These are phyloP conservation scores for Pythium biforme DNA, from an alignment of 352 stramenopile species.

Conservation along the genomic window DNA sequence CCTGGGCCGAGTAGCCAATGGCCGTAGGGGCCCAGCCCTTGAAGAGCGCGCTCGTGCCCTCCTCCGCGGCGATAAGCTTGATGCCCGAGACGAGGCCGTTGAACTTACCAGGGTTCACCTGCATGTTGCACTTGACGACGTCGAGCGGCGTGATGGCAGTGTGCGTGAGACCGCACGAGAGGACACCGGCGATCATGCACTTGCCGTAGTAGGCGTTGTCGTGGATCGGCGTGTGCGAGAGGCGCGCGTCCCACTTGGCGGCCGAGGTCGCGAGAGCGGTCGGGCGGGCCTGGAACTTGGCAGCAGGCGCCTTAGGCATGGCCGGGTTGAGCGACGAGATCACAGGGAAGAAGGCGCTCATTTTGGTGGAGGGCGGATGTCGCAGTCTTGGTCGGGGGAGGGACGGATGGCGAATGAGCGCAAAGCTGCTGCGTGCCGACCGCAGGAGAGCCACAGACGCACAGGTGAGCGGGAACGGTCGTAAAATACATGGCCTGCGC, in stretches of 20 bases:
- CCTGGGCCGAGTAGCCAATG: conserved; percentile 90
- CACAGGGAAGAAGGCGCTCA: conserved; percentile 78
- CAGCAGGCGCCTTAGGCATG: conserved; percentile 41
- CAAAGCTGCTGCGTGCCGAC: neutral
- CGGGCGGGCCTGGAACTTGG: conserved; percentile 43
- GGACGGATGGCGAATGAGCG: conserved; percentile 68
- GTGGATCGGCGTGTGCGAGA: conserved; percentile 80
- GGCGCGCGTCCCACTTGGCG: conserved; percentile 78
- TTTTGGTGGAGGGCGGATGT: conserved; percentile 28
- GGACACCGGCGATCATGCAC: conserved; percentile 92
- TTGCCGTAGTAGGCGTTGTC: conserved; percentile 92
- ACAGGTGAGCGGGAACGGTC: conserved; percentile 20
- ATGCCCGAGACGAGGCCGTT: conserved; percentile 71
- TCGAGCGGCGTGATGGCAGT: conserved; percentile 92
- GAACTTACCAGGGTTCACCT: conserved; percentile 90
- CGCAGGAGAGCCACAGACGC: conserved; percentile 18
- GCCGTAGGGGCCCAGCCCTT: conserved; percentile 92
- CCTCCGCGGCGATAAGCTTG: conserved; percentile 86
- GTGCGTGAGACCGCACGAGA: conserved; percentile 93
- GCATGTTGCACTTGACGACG: conserved; percentile 96
- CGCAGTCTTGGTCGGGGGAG: conserved; percentile 35
- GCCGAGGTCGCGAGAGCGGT: conserved; percentile 72
- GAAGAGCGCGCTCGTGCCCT: conserved; percentile 78
- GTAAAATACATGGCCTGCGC: conserved; percentile 26
- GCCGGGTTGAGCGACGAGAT: conserved; percentile 71